Evolutionary conservation across 2,329 filamentous ascomycete genomes (phyloP).

Genomic region (Chrysoporthe puriensis): DNA sequence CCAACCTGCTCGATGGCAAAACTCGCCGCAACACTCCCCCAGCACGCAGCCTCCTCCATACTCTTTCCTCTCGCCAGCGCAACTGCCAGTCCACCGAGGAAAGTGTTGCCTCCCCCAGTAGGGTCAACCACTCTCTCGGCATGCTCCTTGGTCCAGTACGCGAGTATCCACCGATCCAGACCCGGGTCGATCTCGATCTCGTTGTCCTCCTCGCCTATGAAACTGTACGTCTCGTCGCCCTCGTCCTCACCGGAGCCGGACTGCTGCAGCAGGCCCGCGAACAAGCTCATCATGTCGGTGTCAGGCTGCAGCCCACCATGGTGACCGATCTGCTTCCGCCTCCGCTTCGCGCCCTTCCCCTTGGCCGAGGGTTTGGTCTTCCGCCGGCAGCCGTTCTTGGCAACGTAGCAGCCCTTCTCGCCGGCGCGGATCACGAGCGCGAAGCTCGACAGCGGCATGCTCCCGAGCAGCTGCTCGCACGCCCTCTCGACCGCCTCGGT

Average conservation of each 20-base stretch:
- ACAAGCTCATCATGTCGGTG: constrained; percentile 65
- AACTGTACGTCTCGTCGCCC: constrained; percentile 46
- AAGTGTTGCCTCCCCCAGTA: constrained; percentile 92
- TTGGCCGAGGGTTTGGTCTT: constrained; percentile 34
- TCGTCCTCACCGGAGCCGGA: constrained; percentile 5
- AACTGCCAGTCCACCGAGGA: constrained; percentile 66
- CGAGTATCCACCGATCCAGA: constrained; percentile 75
- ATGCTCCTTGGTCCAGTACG: constrained; percentile 61
- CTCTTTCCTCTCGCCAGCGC: constrained; percentile 62
- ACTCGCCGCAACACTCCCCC: constrained; percentile 82
- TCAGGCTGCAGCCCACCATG: constrained; percentile 60
- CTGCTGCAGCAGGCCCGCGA: constrained; percentile 58
- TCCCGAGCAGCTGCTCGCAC: constrained; percentile 65
- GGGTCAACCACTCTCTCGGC: constrained; percentile 76
- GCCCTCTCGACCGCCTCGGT: constrained; percentile 57
- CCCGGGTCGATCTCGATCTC: constrained; percentile 67
- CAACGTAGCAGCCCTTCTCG: constrained; percentile 71
- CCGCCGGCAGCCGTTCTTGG: constrained; percentile 56
- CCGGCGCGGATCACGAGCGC: constrained; percentile 72
- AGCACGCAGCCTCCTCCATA: constrained; percentile 73
- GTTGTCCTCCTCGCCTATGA: constrained; percentile 39
- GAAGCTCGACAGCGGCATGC: constrained; percentile 67
- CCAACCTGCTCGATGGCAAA: constrained; percentile 96
- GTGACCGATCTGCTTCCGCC: constrained; percentile 48
- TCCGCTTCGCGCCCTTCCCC: constrained; percentile 36